These are phyloP conservation scores for Neurospora sp. DNA, from an alignment of 495 filamentous ascomycete genomes.

Conservation along the genomic window DNA sequence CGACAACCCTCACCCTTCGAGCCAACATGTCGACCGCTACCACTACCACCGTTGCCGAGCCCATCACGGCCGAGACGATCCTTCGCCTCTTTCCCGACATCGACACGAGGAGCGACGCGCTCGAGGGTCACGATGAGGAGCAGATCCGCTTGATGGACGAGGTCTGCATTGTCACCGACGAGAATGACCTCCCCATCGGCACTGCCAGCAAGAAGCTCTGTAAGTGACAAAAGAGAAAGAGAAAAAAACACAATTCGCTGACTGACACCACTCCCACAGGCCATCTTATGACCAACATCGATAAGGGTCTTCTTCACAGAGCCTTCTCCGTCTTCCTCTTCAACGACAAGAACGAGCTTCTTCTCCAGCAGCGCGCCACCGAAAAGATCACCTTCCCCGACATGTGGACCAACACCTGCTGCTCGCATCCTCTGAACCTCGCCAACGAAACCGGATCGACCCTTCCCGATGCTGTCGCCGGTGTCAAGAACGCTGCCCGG, in stretches of 20 bases:
- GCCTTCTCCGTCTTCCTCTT: conserved; percentile 98
- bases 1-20: neutral
- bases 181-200: conserved; percentile 87
- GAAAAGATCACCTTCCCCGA: conserved; percentile 99
- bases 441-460: conserved; percentile 83
- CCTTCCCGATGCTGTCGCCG: conserved; percentile 66
- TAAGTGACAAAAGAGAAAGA: conserved; percentile 34
- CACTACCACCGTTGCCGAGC: conserved; percentile 27
- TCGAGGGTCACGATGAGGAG: conserved; percentile 90
- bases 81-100: conserved; percentile 90
- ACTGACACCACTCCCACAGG: conserved; percentile 39
- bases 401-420: conserved; percentile 99
- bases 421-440: conserved; percentile 90
- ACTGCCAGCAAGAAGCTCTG: conserved; percentile 98
- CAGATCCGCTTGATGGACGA: conserved; percentile 98
- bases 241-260: neutral
- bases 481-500: conserved; percentile 83
- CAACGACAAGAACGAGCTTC: conserved; percentile 76
- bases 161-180: conserved; percentile 93
- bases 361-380: conserved; percentile 88
- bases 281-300: conserved; percentile 97
- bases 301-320: conserved; percentile 87
- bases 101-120: conserved; percentile 67
- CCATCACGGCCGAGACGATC: conserved; percentile 78
- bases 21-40: conserved; percentile 26